Percentiles rank a stretch among this genome's conserved stretches.
Conservation (phyloP, 306 rosid species). For the Senna tora region DNA sequence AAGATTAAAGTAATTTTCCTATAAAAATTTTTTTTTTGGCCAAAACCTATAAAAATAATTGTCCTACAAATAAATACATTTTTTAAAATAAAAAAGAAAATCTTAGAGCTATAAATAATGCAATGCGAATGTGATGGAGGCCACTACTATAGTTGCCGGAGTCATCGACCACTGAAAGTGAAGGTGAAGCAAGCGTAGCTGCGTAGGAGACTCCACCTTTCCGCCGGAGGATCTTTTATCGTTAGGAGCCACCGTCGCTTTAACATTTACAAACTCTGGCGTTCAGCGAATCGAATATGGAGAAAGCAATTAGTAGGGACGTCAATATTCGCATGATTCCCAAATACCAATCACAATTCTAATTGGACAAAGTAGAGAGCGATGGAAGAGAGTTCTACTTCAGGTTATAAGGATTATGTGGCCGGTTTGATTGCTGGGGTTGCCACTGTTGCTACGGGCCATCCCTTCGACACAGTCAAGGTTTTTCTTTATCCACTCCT, state of each 20-base stretch:
- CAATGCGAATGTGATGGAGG: not conserved
- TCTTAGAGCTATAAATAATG: too few relatives aligned
- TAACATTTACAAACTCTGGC: not conserved
- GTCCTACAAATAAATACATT: too few relatives aligned
- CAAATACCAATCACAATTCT: conserved; percentile 21
- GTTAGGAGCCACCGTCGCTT: not conserved
- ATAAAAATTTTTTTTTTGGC: too few relatives aligned
- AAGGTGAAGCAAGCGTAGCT: not conserved
- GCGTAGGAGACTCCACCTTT: not conserved
- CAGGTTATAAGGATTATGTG: conserved; percentile 64
- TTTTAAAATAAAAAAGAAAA: too few relatives aligned
- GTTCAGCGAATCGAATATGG: conserved; percentile 4
- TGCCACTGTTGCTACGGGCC: conserved; percentile 47
- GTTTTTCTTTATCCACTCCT: conserved; percentile 13
- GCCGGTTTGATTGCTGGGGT: conserved; percentile 64
- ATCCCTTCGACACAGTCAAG: conserved; percentile 58
- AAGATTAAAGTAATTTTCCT: too few relatives aligned
- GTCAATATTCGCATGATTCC: not conserved
- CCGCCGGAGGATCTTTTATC: not conserved
- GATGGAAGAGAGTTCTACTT: conserved; percentile 58
- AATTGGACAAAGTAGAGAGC: conserved; percentile 27
- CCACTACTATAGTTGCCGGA: not conserved
- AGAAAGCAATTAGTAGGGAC: not conserved
- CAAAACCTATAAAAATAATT: too few relatives aligned
- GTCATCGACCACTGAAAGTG: not conserved